Evolutionary conservation across 345 rosid genomes (phyloP), one percentile per base, ranked within the genome.

Genomic region (Ceriops tagal): DNA sequence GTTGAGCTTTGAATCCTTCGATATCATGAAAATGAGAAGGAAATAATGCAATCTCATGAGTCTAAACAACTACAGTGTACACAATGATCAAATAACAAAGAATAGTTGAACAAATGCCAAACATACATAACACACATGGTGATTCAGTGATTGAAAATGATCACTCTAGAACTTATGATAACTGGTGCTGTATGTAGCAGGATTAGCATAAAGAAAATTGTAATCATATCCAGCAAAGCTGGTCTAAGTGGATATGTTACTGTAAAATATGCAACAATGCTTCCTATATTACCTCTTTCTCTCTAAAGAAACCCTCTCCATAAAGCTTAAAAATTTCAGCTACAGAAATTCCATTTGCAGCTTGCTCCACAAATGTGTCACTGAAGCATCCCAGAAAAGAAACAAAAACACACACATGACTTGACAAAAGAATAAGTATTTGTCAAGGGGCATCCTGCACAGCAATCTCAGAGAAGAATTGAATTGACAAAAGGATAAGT

Each of bases 241-340:
- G n/a, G 15, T 53, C 69, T 1, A 2, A 13, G 5, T 8, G n/a
- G 34, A 6, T n/a, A 15, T 5, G 58, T 52, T 30, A 3, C 6
- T 28, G 65, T 43, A 21, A 37, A 30, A 52, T 24, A 49, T 46
- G 51, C 43, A 39, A 28, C 16, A 53, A 37, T 37, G 34, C 49
- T 68, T 58, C 51, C 37, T 27, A 43, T 71, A 73, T 8, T 75
- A 88, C 98, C 98, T 95, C 99, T 72, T 86, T 92, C n/a, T 82
- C 82, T 78, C 99, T 86, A 79, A 95, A 92, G 82, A 83, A 89
- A 43, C 73, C 81, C 67, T 93, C 99, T 66, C 99, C 97, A 61
- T 87, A 83, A 24, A 78, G 85, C 75, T 83, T 81, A 78, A 93
- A 93, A 13, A 93, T 88, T 70, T 91, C 92, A 71, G 97, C 83